Percentiles rank a stretch among this genome's conserved stretches.
phyloP scores from a whole-genome alignment of 2,329 filamentous ascomycete species.

The Tetracladium maxilliforme region DNA sequence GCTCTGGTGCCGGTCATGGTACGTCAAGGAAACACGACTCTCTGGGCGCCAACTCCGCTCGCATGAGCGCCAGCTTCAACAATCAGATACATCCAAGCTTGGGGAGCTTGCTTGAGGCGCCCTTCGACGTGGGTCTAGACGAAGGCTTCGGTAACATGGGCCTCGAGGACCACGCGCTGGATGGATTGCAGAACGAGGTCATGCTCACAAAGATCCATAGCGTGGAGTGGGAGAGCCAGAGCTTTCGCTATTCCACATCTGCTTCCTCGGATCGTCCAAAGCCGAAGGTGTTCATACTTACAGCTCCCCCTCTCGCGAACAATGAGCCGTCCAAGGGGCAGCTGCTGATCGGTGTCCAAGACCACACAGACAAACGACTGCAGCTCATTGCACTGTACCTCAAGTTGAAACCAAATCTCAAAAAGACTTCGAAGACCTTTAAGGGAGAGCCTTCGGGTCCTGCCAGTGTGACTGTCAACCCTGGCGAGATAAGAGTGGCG shows the following conservation, averaged over 20 bases:
- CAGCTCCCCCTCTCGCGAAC: constrained; percentile 38
- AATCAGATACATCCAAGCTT: constrained; percentile 31
- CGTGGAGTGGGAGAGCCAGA: constrained; percentile 45
- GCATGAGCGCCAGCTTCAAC: constrained; percentile 20
- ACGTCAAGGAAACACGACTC: too few relatives aligned
- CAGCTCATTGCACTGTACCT: constrained; percentile 50
- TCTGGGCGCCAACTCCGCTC: too few relatives aligned
- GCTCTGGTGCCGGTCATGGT: too few relatives aligned
- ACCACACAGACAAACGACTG: constrained; percentile 50
- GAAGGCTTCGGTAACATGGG: constrained; percentile 61
- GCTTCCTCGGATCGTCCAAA: too few relatives aligned
- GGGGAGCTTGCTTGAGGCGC: constrained; percentile 52
- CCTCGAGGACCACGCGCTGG: constrained; percentile 56
- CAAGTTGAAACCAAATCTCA: constrained; percentile 12
- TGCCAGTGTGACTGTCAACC: background rate
- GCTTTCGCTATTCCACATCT: constrained; percentile 43
- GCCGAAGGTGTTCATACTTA: constrained; percentile 52
- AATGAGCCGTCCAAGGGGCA: constrained; percentile 38
- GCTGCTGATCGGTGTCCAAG: constrained; percentile 55
- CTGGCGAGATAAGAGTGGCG: constrained; percentile 21
- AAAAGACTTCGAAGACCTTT: constrained; percentile 13
- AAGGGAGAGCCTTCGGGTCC: constrained; percentile 10
- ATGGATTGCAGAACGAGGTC: constrained; percentile 59
- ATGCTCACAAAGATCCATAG: constrained; percentile 56
- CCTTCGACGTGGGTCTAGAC: constrained; percentile 55